Base-by-base conservation (phyloP, 176 grass and related monocot species). In the Olyra latifolia region DNA sequence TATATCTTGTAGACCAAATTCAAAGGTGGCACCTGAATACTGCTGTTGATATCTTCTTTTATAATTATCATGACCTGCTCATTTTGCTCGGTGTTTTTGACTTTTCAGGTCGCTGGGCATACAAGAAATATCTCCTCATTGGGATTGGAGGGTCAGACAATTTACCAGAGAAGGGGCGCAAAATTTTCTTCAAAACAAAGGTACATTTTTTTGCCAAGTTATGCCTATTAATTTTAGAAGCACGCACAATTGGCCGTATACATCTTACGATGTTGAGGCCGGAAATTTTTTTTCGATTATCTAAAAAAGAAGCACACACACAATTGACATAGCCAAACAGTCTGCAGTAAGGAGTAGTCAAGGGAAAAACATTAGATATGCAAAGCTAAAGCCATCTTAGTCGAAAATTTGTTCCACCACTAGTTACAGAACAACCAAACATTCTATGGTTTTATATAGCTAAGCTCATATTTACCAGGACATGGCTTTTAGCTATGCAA, bases 101-200 rank as follows among this genome's bases (percentile, higher is more conserved):
- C 66, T 74, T 87, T 54, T 75, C 75, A 95, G 97, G 88, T 71
- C 8, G 55, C 70, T 70, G 72, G 73, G 60, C 88, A 93, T 83
- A 86, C 83, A 70, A 93, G 91, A 86, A 91, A 96, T 86, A 80
- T 89, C 5, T 88, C 93, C 53, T 88, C 93, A 46, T 86, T 95
- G 58, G 92, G 89, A 62, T 91, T 89, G 17, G 92, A 93, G 79
- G 84, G 92, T 54, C 87, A 80, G 77, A 76, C 90, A 78, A 91
- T 99, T 82, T 88, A 99, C 49, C 92, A 90, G 60, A 91, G 88
- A 83, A 91, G 90, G 66, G 84, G 86, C 48, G 79, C 76, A 41
- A 95, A 91, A 76, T 63, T 84, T 85, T 79, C 84, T 52, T 92
- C 82, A 20, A 87, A 87, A 28, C 66, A 84, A 59, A 88, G 88